Percentiles rank a stretch among this genome's conserved stretches.
These are phyloP conservation scores for Naegleria lovaniensis DNA, from an alignment of 208 protist genomes.

Conservation along the genomic window DNA sequence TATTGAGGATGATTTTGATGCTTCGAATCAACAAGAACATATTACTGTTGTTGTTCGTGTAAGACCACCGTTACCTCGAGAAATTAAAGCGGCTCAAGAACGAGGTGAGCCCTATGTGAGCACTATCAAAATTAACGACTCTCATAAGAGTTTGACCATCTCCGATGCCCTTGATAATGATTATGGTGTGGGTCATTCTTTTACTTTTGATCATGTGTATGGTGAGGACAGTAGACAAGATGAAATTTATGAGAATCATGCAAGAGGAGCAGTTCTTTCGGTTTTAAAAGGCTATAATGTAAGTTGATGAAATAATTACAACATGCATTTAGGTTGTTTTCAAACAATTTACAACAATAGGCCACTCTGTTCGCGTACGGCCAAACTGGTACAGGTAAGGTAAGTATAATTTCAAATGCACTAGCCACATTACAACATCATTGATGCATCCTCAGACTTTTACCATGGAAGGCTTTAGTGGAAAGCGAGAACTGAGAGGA, in stretches of 20 bases:
- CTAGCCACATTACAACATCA: too few species aligned
- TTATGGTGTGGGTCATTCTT: slow-evolving; percentile 33
- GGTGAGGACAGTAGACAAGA: slow-evolving; percentile 60
- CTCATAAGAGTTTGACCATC: slow-evolving; percentile 56
- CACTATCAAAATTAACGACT: slow-evolving; percentile 56
- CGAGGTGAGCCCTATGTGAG: slow-evolving; percentile 48
- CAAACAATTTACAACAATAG: background rate
- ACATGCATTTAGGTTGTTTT: background rate
- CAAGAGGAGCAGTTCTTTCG: slow-evolving; percentile 68
- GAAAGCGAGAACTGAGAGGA: slow-evolving; percentile 52
- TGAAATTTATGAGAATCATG: slow-evolving; percentile 68
- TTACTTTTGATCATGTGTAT: slow-evolving; percentile 53
- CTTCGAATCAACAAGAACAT: slow-evolving; percentile 42
- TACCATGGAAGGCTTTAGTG: slow-evolving; percentile 68
- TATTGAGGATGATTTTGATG: background rate
- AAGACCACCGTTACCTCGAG: slow-evolving; percentile 64
- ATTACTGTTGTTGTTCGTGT: slow-evolving; percentile 75
- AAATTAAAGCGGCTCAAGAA: slow-evolving; percentile 47
- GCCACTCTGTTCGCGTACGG: slow-evolving; percentile 58
- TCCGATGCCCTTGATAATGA: slow-evolving; percentile 57
- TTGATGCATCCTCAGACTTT: too few species aligned
- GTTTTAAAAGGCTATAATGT: slow-evolving; percentile 79
- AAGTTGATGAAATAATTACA: slow-evolving; percentile 62
- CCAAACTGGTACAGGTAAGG: slow-evolving; percentile 85
- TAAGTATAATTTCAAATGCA: slow-evolving; percentile 43